Conservation (phyloP, 2,329 filamentous ascomycete species). For the Lachnellula occidentalis region DNA sequence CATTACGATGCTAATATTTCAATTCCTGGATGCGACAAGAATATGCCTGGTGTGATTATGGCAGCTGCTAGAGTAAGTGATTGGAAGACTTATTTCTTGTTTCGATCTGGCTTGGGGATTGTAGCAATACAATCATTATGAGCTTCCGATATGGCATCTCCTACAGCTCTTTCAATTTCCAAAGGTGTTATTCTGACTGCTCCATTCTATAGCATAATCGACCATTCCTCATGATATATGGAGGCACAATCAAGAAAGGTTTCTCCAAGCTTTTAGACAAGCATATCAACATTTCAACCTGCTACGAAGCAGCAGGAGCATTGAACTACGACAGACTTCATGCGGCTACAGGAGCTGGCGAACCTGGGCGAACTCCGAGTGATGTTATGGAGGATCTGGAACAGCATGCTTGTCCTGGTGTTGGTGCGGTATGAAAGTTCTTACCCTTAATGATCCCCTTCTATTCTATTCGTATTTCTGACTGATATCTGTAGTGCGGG, state of each 20-base stretch:
- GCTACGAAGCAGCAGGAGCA: slow-evolving; percentile 82
- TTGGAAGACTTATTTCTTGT: not conserved
- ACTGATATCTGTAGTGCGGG: slow-evolving; percentile 42
- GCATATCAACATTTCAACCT: slow-evolving; percentile 81
- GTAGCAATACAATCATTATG: no score
- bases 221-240: slow-evolving; percentile 92
- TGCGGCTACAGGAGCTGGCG: slow-evolving; percentile 56
- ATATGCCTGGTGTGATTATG: slow-evolving; percentile 77
- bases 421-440: slow-evolving; percentile 44
- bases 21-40: slow-evolving; percentile 94
- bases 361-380: slow-evolving; percentile 60
- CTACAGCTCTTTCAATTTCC: not conserved
- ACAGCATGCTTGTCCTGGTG: slow-evolving; percentile 61
- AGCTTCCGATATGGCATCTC: not conserved
- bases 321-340: slow-evolving; percentile 73
- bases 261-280: slow-evolving; percentile 70
- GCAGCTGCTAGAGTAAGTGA: slow-evolving; percentile 4
- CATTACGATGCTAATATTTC: slow-evolving; percentile 90
- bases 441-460: not conserved
- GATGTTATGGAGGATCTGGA: slow-evolving; percentile 79
- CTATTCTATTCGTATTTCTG: not conserved
- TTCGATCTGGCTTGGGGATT: not conserved
- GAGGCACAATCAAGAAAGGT: slow-evolving; percentile 85
- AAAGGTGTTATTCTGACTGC: slow-evolving; percentile 42
- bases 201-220: slow-evolving; percentile 64